Base-by-base conservation (phyloP, 257 asterid genomes). In the Sherardia arvensis region DNA sequence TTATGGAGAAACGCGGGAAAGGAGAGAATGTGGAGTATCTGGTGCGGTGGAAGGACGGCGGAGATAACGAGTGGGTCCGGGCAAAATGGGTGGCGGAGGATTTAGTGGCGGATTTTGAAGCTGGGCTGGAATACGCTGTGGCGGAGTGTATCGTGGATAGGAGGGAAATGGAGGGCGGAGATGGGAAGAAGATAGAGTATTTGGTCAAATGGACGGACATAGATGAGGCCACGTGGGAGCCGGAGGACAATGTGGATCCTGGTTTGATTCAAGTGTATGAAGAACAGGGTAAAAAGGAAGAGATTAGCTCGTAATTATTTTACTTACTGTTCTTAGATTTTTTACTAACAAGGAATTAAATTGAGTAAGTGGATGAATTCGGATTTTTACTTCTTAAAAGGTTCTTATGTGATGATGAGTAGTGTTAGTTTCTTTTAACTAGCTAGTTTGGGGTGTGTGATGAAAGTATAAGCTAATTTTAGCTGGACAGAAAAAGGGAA, bases 151-250 rank as follows among this genome's bases (percentile, higher is more conserved):
- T 92, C 20, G 45, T 87, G 21, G 97, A 82, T 26, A 56, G 65
- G 61, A 78, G 92, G 66, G 75, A 69, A 32, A 81, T 59, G 26
- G 89, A 73, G 20, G 83, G 22, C 15, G 96, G 90, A 62, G 83
- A n/a, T n/a, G 96, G 91, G 65, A 84, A 69, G 71, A 65, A 17
- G n/a, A n/a, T n/a, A 9, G 92, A 91, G 80, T 88, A 77, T 74
- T 74, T 88, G 79, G 96, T 88, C 66, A 88, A 88, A 77, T 88
- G 98, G 98, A 74, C 77, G 6, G 96, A 91, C 74, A 81, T 79
- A 28, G 94, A 91, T 53, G 95, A 88, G 59, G 83, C 90, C 11
- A 91, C 98, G 0, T 88, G 96, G 98, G 98, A 91, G 71, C 98
- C 96, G 0, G 67, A 77, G 62, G 96, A 88, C 73, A 91, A 91